These are phyloP conservation scores for Hapsidospora chrysogenum DNA, from an alignment of 495 filamentous ascomycete species.

Conservation along the genomic window DNA sequence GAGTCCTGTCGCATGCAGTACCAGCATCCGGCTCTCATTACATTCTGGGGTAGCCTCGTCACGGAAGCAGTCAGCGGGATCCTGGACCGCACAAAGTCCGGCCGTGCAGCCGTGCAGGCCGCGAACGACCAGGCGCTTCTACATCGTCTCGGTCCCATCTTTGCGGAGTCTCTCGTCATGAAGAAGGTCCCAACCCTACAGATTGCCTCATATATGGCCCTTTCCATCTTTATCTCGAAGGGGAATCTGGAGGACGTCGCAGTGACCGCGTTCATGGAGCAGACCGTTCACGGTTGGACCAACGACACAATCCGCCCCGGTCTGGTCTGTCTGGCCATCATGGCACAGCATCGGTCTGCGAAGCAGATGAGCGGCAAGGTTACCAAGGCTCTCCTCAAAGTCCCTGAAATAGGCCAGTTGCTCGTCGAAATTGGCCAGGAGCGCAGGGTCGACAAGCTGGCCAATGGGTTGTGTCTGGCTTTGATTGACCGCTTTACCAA, in stretches of 20 bases:
- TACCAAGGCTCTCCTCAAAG: constrained; percentile 47
- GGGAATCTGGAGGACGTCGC: constrained; percentile 55
- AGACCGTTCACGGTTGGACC: constrained; percentile 59
- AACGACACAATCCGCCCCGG: constrained; percentile 51
- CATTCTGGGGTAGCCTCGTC: constrained; percentile 75
- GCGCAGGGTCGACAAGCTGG: constrained; percentile 54
- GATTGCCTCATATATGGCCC: constrained; percentile 78
- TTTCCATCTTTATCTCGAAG: constrained; percentile 70
- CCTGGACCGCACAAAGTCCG: constrained; percentile 58
- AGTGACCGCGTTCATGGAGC: constrained; percentile 69
- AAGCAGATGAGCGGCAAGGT: constrained; percentile 55
- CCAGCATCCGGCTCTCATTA: constrained; percentile 56
- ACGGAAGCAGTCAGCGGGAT: constrained; percentile 68
- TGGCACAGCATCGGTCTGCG: constrained; percentile 55
- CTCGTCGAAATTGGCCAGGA: constrained; percentile 44
- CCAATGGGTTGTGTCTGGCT: constrained; percentile 53
- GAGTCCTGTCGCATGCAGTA: constrained; percentile 46
- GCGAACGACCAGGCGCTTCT: constrained; percentile 67
- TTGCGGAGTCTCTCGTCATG: constrained; percentile 60
- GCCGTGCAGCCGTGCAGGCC: constrained; percentile 45
- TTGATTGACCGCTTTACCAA: constrained; percentile 46
- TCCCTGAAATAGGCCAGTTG: constrained; percentile 37
- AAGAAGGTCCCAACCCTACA: constrained; percentile 58
- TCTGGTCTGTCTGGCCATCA: constrained; percentile 62
- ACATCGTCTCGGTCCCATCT: constrained; percentile 51